phyloP scores from a whole-genome alignment of 1,284 basidiomycete species.

The Heliocybe sulcata region DNA sequence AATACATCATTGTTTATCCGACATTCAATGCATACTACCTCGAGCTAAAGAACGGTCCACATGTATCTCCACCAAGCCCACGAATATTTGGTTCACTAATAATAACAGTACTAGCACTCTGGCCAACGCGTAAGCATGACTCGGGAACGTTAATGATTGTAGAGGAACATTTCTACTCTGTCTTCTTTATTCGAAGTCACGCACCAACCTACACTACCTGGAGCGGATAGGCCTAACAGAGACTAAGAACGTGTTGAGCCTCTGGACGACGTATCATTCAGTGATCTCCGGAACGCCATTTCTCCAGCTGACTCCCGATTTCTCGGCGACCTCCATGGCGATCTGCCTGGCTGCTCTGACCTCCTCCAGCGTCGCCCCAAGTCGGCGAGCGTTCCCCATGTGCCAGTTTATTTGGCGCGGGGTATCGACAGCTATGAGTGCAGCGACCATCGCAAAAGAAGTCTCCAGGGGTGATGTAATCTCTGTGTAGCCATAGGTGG shows the following conservation, averaged over 20 bases:
- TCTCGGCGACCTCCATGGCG: slow-evolving; percentile 21
- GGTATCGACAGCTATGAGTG: slow-evolving; percentile 42
- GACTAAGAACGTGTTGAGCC: not conserved
- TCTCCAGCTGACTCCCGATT: slow-evolving; percentile 35
- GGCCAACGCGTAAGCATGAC: too few species aligned
- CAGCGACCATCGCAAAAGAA: slow-evolving; percentile 40
- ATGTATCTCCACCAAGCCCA: too few species aligned
- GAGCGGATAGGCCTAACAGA: too few species aligned
- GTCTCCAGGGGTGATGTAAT: slow-evolving; percentile 35
- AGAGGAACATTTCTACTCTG: too few species aligned
- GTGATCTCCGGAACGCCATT: slow-evolving; percentile 29
- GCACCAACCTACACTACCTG: too few species aligned
- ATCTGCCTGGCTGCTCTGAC: slow-evolving; percentile 23
- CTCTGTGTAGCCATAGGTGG: slow-evolving; percentile 35
- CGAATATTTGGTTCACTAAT: too few species aligned
- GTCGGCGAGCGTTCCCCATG: slow-evolving; percentile 32
- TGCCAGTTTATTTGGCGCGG: slow-evolving; percentile 41
- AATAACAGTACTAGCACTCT: too few species aligned
- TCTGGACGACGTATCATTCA: not conserved
- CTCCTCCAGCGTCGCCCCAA: slow-evolving; percentile 24
- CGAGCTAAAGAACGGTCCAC: too few species aligned
- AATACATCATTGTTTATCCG: too few species aligned
- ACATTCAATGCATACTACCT: too few species aligned
- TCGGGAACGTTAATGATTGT: too few species aligned
- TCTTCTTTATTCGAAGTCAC: too few species aligned